Evolutionary conservation across 1,139 yeast genomes (phyloP).

Genomic region (Suhomyces panamericanus): DNA sequence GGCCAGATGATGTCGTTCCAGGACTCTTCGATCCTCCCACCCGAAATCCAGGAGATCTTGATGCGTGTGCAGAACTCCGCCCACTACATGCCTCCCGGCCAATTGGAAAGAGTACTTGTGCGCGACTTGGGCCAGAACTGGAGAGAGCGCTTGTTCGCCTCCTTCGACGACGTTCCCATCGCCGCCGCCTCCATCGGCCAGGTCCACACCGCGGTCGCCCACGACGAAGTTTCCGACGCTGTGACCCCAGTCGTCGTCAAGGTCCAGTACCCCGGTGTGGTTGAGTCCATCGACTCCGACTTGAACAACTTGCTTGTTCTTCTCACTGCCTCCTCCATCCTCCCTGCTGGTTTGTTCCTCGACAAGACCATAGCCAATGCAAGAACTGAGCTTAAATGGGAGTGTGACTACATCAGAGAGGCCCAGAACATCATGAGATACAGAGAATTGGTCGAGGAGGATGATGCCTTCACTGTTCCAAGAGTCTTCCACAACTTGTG

Average conservation of each 20-base stretch:
- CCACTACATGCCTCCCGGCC: conserved; percentile 94
- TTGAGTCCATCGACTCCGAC: conserved; percentile 89
- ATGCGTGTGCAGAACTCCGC: conserved; percentile 90
- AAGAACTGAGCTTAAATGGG: conserved; percentile 92
- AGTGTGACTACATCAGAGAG: conserved; percentile 92
- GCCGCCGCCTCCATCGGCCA: conserved; percentile 99
- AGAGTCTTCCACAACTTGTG: conserved; percentile 74
- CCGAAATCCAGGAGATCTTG: conserved; percentile 78
- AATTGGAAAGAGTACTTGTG: conserved; percentile 74
- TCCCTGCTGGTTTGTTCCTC: conserved; percentile 89
- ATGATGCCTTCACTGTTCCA: conserved; percentile 77
- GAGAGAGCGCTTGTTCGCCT: conserved; percentile 65
- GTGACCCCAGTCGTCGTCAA: conserved; percentile 87
- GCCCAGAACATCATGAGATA: conserved; percentile 77
- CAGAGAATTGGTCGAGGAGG: conserved; percentile 59
- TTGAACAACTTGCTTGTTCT: conserved; percentile 79
- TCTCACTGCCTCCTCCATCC: conserved; percentile 78
- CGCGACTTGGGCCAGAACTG: conserved; percentile 76
- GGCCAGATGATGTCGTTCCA: conserved; percentile 97
- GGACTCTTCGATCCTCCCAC: conserved; percentile 80
- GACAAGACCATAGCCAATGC: conserved; percentile 94
- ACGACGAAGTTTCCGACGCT: conserved; percentile 36
- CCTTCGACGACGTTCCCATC: conserved; percentile 84
- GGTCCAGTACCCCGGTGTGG: conserved; percentile 98
- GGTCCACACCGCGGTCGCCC: conserved; percentile 74